A percentile compares a stretch with the other conserved stretches of the same genome.
Conservation (phyloP, 163 green algal genomes). For the Scenedesmus sp. region DNA sequence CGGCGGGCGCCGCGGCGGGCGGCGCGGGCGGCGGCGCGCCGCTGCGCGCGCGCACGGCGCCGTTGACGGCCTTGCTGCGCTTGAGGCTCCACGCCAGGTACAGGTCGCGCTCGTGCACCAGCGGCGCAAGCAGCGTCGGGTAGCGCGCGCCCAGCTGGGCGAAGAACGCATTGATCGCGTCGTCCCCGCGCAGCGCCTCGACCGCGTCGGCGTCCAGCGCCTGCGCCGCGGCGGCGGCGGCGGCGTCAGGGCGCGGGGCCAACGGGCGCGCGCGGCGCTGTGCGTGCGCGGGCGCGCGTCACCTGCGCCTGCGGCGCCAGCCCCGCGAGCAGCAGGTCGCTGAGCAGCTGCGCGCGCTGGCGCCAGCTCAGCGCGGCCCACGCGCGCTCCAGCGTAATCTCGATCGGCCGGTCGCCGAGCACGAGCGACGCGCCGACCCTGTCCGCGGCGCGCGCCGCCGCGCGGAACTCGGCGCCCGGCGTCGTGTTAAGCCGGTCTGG, state of each 20-base stretch:
- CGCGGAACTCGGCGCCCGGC: conserved; percentile 72
- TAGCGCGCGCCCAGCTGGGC: conserved; percentile 16
- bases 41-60: no score
- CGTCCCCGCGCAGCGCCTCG: conserved; percentile 54
- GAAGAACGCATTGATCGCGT: conserved; percentile 50
- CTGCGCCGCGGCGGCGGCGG: conserved; percentile 19
- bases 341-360: conserved; percentile 45
- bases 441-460: conserved; percentile 65
- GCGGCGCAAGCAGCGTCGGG: conserved; percentile 48
- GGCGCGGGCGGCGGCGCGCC: no score
- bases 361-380: conserved; percentile 69
- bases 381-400: conserved; percentile 83
- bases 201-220: conserved; percentile 14
- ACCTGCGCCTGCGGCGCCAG: neutral
- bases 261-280: no score
- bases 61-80: conserved; percentile 88
- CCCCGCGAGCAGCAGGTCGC: conserved; percentile 41
- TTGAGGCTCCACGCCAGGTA: conserved; percentile 90
- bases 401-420: conserved; percentile 85
- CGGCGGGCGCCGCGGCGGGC: no score
- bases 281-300: no score
- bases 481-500: conserved; percentile 48
- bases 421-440: conserved; percentile 66
- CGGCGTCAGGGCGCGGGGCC: no score
- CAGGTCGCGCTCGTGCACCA: conserved; percentile 71